These are phyloP conservation scores for Remersonia thermophila DNA, from an alignment of 2,329 filamentous ascomycete genomes.

Conservation along the genomic window DNA sequence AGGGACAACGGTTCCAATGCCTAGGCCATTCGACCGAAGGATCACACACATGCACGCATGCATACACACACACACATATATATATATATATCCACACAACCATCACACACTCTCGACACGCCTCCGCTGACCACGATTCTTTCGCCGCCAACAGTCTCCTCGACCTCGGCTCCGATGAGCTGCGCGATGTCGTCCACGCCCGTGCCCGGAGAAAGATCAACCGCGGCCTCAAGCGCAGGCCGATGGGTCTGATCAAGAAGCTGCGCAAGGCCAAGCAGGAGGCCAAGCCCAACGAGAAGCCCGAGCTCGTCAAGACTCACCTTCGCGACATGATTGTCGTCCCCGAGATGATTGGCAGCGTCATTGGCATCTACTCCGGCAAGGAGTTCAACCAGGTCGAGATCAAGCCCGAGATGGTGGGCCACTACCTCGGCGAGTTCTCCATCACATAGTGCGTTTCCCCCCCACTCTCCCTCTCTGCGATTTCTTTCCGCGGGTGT, in stretches of 20 bases:
- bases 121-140: slow-evolving; percentile 9
- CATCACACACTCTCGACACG: too few relatives aligned
- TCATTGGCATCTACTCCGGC: slow-evolving; percentile 98
- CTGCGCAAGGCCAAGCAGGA: slow-evolving; percentile 99
- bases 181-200: slow-evolving; percentile 98
- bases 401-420: slow-evolving; percentile 99
- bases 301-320: slow-evolving; percentile 97
- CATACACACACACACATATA: too few relatives aligned
- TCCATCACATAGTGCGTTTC: slow-evolving; percentile 94
- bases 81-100: too few relatives aligned
- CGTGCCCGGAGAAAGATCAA: slow-evolving; percentile 98
- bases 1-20: neutral
- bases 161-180: slow-evolving; percentile 95
- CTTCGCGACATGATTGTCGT: slow-evolving; percentile 99
- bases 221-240: slow-evolving; percentile 98
- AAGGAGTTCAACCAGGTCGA: slow-evolving; percentile 99
- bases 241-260: slow-evolving; percentile 99
- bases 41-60: too few relatives aligned
- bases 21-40: too few relatives aligned
- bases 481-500: too few relatives aligned
- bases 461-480: neutral
- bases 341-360: slow-evolving; percentile 98
- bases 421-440: slow-evolving; percentile 98
- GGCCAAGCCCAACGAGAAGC: slow-evolving; percentile 99
- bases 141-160: slow-evolving; percentile 64